Evolutionary conservation across 768 basidiomycete species (phyloP).

Genomic region (Lentinus brumalis): DNA sequence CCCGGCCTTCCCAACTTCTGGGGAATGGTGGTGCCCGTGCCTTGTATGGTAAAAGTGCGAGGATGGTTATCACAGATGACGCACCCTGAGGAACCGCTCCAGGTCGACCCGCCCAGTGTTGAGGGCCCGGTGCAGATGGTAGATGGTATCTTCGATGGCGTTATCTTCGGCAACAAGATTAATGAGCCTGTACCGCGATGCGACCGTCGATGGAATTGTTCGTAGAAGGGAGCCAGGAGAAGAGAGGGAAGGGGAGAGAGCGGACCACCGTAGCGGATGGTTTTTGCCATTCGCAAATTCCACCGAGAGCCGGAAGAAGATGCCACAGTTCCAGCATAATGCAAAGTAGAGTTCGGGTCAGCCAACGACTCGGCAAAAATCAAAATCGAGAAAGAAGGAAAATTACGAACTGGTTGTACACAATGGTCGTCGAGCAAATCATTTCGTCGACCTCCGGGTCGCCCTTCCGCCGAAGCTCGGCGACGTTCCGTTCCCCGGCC

Average conservation of each 20-base stretch:
- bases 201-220: constrained; percentile 8
- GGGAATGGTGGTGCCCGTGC: constrained; percentile 10
- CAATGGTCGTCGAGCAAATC: constrained; percentile 92
- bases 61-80: constrained; percentile 29
- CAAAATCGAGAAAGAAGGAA: constrained; percentile 14
- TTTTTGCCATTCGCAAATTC: background rate
- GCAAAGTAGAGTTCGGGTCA: background rate
- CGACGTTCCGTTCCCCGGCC: constrained; percentile 70
- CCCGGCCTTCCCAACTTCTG: background rate
- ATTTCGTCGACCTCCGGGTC: constrained; percentile 96
- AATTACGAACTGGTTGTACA: constrained; percentile 83
- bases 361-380: background rate
- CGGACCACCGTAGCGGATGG: background rate
- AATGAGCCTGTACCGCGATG: constrained; percentile 61
- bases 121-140: constrained; percentile 92
- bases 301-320: background rate
- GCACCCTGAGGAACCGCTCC: constrained; percentile 89
- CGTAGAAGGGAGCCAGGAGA: background rate
- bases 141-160: constrained; percentile 97
- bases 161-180: constrained; percentile 99
- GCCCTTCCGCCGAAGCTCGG: constrained; percentile 78
- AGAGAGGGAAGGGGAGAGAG: background rate
- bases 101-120: constrained; percentile 91
- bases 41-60: background rate
- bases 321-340: background rate